Conservation (phyloP, 768 basidiomycete species). For the Termitomyces titanicus region DNA sequence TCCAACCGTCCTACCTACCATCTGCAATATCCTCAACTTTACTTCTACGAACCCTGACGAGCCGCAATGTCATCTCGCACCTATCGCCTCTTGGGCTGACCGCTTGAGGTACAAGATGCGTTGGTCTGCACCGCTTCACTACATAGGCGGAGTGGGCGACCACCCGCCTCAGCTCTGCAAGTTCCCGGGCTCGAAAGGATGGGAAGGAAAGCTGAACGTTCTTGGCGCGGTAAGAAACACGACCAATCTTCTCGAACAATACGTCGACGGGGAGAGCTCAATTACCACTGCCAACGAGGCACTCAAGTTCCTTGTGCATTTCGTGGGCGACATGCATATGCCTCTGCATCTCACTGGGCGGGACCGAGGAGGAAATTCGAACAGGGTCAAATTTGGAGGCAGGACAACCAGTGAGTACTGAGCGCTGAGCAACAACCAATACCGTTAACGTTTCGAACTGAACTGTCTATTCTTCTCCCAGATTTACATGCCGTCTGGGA, state of each 20-base stretch:
- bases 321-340: constrained; percentile 90
- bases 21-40: constrained; percentile 70
- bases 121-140: constrained; percentile 76
- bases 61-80: constrained; percentile 73
- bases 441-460: background rate
- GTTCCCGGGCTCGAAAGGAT: constrained; percentile 76
- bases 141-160: constrained; percentile 71
- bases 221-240: constrained; percentile 78
- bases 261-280: constrained; percentile 23
- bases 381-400: constrained; percentile 70
- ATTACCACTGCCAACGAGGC: constrained; percentile 63
- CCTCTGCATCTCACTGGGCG: constrained; percentile 90
- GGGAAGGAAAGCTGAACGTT: constrained; percentile 62
- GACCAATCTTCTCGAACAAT: constrained; percentile 56
- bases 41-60: constrained; percentile 27
- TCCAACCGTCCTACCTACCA: constrained; percentile 57
- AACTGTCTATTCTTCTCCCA: constrained; percentile 5
- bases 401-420: constrained; percentile 66
- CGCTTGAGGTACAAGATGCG: constrained; percentile 54
- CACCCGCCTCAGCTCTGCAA: constrained; percentile 71
- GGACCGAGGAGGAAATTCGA: constrained; percentile 83
- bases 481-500: constrained; percentile 94
- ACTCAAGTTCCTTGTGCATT: constrained; percentile 91
- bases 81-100: constrained; percentile 90
- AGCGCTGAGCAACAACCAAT: too few species aligned